Conservation (phyloP, 176 grass and related monocot species). For the Puya raimondii region DNA sequence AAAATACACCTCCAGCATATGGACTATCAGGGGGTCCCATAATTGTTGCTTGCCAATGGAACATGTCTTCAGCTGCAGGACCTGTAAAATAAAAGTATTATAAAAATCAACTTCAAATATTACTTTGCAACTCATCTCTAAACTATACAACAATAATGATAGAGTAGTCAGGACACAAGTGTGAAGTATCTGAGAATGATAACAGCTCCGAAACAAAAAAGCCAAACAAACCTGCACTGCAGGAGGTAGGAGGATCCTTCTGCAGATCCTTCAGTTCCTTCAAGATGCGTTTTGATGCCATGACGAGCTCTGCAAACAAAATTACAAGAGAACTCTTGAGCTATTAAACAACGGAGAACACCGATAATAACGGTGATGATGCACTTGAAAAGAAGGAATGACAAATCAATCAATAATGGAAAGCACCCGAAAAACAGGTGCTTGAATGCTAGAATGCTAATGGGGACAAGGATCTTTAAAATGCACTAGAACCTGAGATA, state of each 20-base stretch:
- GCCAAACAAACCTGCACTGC: background rate
- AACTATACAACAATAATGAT: background rate
- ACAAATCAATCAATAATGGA: background rate
- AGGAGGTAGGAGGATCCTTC: constrained; percentile 3
- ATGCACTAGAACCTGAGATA: too few species aligned
- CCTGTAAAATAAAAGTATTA: background rate
- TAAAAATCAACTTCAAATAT: background rate
- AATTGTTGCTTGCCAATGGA: constrained; percentile 6
- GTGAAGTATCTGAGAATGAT: background rate
- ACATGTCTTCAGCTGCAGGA: background rate
- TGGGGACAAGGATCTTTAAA: too few species aligned
- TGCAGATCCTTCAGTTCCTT: constrained; percentile 5
- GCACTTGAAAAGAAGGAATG: background rate
- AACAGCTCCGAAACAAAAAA: background rate
- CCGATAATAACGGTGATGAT: background rate
- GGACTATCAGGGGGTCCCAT: constrained; percentile 7
- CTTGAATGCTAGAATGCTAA: too few species aligned
- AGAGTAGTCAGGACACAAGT: background rate
- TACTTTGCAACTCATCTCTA: background rate
- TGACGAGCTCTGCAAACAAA: background rate
- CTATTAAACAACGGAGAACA: background rate
- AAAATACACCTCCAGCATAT: background rate
- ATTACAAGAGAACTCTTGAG: background rate
- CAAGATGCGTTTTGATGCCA: background rate
- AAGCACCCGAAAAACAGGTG: too few species aligned